Conservation (phyloP, 2,329 filamentous ascomycete genomes). For the Fusarium verrucosum region DNA sequence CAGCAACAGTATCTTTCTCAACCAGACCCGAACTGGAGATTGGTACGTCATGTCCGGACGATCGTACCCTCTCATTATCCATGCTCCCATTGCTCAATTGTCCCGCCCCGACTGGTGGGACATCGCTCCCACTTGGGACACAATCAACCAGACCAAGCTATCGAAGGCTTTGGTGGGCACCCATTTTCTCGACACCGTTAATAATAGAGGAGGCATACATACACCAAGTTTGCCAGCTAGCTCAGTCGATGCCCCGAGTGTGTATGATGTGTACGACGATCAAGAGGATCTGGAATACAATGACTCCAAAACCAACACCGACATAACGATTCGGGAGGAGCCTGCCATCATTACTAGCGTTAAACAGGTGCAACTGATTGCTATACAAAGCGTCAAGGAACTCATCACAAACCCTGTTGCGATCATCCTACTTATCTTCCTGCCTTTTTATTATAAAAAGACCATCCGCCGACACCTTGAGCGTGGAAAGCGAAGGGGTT, state of each 20-base stretch:
- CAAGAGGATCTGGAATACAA: constrained; percentile 45
- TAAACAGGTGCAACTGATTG: constrained; percentile 60
- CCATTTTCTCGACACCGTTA: constrained; percentile 65
- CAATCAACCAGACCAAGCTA: constrained; percentile 57
- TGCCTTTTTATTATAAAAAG: constrained; percentile 57
- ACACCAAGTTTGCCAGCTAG: constrained; percentile 52
- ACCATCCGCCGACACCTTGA: constrained; percentile 55
- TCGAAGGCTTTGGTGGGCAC: constrained; percentile 75
- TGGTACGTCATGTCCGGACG: constrained; percentile 95
- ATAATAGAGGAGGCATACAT: constrained; percentile 48
- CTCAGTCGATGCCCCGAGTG: constrained; percentile 38
- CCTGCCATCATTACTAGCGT: constrained; percentile 60
- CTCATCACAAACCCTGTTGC: constrained; percentile 65
- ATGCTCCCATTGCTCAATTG: constrained; percentile 63
- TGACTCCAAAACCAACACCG: constrained; percentile 45
- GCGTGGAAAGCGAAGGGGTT: constrained; percentile 45
- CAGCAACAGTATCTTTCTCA: constrained; percentile 79
- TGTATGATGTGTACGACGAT: constrained; percentile 26
- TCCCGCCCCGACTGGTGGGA: constrained; percentile 60
- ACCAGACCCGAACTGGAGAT: constrained; percentile 83
- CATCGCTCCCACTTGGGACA: constrained; percentile 52
- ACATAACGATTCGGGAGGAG: constrained; percentile 46
- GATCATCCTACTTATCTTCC: constrained; percentile 56
- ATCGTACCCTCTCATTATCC: constrained; percentile 85
- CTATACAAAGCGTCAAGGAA: constrained; percentile 61